Evolutionary conservation across 352 stramenopile genomes (phyloP).

Genomic region (Phytophthora pluvialis): DNA sequence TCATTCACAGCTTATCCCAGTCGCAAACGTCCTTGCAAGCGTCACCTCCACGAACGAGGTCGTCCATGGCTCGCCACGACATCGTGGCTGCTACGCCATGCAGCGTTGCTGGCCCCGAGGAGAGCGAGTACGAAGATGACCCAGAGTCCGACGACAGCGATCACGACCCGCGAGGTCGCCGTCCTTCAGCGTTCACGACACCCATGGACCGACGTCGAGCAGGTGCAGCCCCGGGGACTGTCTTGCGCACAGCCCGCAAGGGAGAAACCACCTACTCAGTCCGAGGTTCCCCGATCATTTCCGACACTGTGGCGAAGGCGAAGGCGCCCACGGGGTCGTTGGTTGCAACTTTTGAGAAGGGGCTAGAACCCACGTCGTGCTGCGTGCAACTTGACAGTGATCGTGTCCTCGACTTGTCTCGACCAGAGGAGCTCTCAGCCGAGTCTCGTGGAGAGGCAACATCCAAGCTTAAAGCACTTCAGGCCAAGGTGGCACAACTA

Average conservation of each 20-base stretch:
- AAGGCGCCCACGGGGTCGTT: conserved; percentile 61
- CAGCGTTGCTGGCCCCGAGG: conserved; percentile 27
- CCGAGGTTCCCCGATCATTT: conserved; percentile 70
- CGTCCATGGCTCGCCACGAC: conserved; percentile 29
- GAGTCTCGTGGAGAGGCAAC: conserved; percentile 62
- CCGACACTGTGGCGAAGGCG: conserved; percentile 60
- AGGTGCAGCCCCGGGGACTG: conserved; percentile 33
- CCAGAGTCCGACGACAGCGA: conserved; percentile 7
- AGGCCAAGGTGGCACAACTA: conserved; percentile 72
- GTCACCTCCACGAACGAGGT: conserved; percentile 18
- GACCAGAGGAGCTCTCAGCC: conserved; percentile 65
- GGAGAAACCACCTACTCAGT: conserved; percentile 79
- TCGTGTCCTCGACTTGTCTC: conserved; percentile 64
- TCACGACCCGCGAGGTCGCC: conserved; percentile 16
- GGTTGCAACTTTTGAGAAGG: conserved; percentile 67
- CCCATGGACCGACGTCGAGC: conserved; percentile 37
- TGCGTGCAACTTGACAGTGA: conserved; percentile 72
- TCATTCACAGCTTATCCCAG: conserved; percentile 70
- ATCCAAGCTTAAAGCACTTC: conserved; percentile 70
- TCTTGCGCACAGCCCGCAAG: conserved; percentile 72
- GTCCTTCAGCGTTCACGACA: conserved; percentile 50
- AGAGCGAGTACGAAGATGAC: conserved; percentile 26
- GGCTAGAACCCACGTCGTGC: conserved; percentile 50
- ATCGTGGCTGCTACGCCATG: conserved; percentile 54
- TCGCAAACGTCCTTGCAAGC: conserved; percentile 17